Conservation (phyloP, 768 basidiomycete species). For the Russula lepida region DNA sequence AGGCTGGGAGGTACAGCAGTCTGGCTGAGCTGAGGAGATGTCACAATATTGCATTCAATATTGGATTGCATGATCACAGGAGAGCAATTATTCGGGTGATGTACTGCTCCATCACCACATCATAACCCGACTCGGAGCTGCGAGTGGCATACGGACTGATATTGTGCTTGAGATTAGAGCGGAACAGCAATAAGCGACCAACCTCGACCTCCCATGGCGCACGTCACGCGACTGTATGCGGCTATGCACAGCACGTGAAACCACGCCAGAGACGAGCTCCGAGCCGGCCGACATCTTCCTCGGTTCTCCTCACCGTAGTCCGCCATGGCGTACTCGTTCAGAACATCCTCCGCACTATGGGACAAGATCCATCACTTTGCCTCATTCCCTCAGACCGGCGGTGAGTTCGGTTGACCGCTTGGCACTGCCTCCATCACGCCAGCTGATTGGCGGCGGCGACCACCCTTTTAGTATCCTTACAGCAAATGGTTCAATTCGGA, state of each 20-base stretch:
- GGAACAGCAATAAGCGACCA: too few species aligned
- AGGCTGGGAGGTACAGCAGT: too few species aligned
- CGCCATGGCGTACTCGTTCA: conserved; percentile 42
- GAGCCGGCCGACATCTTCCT: too few species aligned
- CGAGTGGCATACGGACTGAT: too few species aligned
- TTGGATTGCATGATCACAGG: neutral
- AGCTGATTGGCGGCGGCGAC: neutral
- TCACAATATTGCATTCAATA: neutral
- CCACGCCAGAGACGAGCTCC: too few species aligned
- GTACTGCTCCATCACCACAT: too few species aligned
- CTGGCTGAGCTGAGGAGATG: neutral
- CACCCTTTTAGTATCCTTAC: conserved; percentile 67
- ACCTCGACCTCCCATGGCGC: neutral
- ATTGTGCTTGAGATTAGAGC: too few species aligned
- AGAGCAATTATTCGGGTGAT: too few species aligned
- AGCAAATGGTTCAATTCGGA: conserved; percentile 97
- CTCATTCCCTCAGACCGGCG: conserved; percentile 88
- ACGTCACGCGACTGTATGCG: neutral
- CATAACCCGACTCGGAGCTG: too few species aligned
- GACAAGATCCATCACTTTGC: conserved; percentile 88
- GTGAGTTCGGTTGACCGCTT: conserved; percentile 33
- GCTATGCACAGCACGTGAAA: neutral
- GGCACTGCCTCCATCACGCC: neutral
- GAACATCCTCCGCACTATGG: conserved; percentile 74
- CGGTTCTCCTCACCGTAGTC: neutral